A percentile compares a stretch with the other conserved stretches of the same genome.
Conservation (phyloP, 352 stramenopile species). For the Phytophthora parvispora region DNA sequence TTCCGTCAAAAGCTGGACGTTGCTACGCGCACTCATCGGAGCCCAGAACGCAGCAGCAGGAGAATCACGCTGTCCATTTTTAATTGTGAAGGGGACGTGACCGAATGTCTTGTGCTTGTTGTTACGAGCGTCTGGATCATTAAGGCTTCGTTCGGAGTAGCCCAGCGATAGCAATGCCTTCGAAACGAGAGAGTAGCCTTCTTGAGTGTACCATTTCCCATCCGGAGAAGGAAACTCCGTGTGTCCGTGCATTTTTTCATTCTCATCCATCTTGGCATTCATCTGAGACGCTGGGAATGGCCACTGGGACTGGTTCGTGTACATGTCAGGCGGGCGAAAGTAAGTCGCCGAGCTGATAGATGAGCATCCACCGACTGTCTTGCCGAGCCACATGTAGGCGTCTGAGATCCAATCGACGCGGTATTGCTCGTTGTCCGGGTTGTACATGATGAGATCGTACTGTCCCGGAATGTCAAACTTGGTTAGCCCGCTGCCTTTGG, state of each 20-base stretch:
- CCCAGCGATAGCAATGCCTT: conserved; percentile 39
- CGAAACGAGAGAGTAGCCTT: conserved; percentile 59
- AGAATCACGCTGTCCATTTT: conserved; percentile 59
- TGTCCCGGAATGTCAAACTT: conserved; percentile 79
- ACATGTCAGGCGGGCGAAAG: conserved; percentile 72
- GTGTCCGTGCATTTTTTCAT: conserved; percentile 50
- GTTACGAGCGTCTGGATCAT: conserved; percentile 52
- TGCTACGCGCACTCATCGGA: conserved; percentile 48
- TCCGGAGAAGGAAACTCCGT: conserved; percentile 64
- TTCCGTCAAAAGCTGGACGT: conserved; percentile 55
- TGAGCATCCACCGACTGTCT: conserved; percentile 83
- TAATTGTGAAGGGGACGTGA: conserved; percentile 62
- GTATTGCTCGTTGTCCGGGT: conserved; percentile 51
- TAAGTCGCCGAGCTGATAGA: conserved; percentile 91
- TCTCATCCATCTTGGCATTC: conserved; percentile 65
- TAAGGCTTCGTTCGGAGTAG: conserved; percentile 48
- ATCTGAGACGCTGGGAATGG: conserved; percentile 68
- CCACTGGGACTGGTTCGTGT: conserved; percentile 56
- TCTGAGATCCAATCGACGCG: conserved; percentile 57
- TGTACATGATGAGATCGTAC: conserved; percentile 65
- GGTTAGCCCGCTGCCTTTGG: conserved; percentile 44
- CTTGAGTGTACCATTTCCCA: conserved; percentile 62
- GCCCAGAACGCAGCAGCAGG: conserved; percentile 61
- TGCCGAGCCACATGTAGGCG: conserved; percentile 69
- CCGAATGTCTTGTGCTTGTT: conserved; percentile 60